phyloP scores from a whole-genome alignment of 257 asterid species.

The Galeopsis tetrahit region DNA sequence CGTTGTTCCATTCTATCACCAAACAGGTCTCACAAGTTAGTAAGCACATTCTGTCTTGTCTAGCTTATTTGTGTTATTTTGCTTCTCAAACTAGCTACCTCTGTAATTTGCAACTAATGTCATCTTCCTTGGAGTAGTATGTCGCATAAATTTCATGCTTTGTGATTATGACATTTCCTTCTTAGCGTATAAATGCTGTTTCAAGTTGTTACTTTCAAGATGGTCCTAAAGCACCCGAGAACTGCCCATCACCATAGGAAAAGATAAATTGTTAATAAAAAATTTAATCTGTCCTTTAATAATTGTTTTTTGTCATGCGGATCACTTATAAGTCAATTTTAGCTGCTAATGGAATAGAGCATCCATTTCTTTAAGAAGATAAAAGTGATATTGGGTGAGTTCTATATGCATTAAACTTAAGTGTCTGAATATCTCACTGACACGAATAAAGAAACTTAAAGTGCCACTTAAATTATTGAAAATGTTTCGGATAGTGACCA shows the following conservation, averaged over 20 bases:
- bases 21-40: conserved; percentile 97
- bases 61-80: conserved; percentile 23
- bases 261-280: background rate
- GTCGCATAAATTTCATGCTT: conserved; percentile 11
- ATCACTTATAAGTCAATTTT: background rate
- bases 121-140: conserved; percentile 19
- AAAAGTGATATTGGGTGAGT: conserved; percentile 17
- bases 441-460: background rate
- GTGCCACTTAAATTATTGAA: background rate
- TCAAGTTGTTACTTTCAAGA: background rate
- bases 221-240: conserved; percentile 1
- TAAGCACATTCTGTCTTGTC: conserved; percentile 36
- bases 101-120: conserved; percentile 20
- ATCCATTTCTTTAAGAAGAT: background rate
- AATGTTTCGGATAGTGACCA: background rate
- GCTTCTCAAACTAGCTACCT: conserved; percentile 22
- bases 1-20: conserved; percentile 71
- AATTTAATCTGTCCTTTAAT: background rate
- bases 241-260: background rate
- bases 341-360: background rate
- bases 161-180: conserved; percentile 19
- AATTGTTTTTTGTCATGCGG: background rate
- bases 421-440: conserved; percentile 14
- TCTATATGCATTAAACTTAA: background rate
- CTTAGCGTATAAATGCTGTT: conserved; percentile 2